Evolutionary conservation across 1,139 yeast species (phyloP), one percentile per base, ranked within the genome.

Genomic region (Sugiyamaella sp.): DNA sequence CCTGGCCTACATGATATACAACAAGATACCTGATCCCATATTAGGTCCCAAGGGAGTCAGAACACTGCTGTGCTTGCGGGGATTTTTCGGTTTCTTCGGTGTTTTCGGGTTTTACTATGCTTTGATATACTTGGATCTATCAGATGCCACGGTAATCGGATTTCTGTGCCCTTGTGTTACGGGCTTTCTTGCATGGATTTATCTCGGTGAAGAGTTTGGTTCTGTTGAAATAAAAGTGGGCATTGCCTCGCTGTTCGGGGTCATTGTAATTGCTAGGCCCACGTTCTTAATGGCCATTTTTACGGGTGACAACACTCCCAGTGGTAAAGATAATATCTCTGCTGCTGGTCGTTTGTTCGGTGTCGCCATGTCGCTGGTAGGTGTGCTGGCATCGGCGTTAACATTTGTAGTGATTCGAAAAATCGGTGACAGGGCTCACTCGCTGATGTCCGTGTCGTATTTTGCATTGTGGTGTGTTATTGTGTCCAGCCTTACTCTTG

Each of bases 211-310:
- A 65, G 71, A 78, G n/a, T 86, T 87, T 69, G 80, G 87, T 3
- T 60, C 77, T 21, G 65, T 83, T 12, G 96, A 90, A 69, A 87
- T 83, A 0, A 64, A 77, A 1, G 90, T 95, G 38, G 86, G 91
- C 0, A 14, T 84, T 0, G 69, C 84, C 2, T 87, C 96, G 0
- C 74, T 90, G 20, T 65, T 75, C 1, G 97, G 97, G 1, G 97
- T 90, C 1, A 60, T 89, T 1, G 71, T 89, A 22, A 87, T 90
- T 61, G 93, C 96, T 1, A 81, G 89, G 64, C 97, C 97, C 0
- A 72, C 80, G n/a, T 86, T 86, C 60, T 61, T 89, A 32, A 82
- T 87, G 29, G 19, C 10, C 2, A 40, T 48, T 8, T 48, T 48
- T 14, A 41, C 25, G 57, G 60, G 5, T 35, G 52, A n/a, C 51